phyloP scores from a whole-genome alignment of 1,284 basidiomycete genomes.

The Trichosporon sp. region DNA sequence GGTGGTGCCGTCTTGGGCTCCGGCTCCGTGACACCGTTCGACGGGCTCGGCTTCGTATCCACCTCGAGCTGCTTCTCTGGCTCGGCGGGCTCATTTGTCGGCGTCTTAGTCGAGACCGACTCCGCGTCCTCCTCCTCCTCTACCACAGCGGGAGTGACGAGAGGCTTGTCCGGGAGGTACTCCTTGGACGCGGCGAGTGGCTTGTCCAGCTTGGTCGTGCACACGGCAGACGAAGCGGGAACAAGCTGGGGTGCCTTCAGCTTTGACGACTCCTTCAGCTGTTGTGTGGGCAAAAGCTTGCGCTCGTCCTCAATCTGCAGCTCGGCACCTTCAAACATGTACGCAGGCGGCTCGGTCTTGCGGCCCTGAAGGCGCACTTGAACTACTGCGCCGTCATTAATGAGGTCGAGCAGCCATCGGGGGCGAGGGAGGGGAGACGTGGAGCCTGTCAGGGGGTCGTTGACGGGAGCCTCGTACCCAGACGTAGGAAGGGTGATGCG shows the following conservation, averaged over 20 bases:
- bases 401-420: conserved; percentile 66
- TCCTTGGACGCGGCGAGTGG: conserved; percentile 37
- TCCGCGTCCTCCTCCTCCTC: conserved; percentile 16
- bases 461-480: conserved; percentile 67
- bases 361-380: conserved; percentile 58
- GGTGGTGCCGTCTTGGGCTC: conserved; percentile 8
- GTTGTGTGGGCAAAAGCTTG: conserved; percentile 52
- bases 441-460: conserved; percentile 75
- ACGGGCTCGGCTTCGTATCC: background rate
- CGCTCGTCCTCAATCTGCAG: conserved; percentile 66
- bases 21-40: background rate
- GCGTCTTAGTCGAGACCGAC: conserved; percentile 17
- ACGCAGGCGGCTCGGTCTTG: conserved; percentile 36
- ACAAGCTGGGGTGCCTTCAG: conserved; percentile 36
- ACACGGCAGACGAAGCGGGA: conserved; percentile 29
- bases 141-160: background rate
- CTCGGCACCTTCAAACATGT: conserved; percentile 56
- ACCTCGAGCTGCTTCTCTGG: conserved; percentile 4
- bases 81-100: conserved; percentile 20
- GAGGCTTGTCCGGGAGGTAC: conserved; percentile 20
- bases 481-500: conserved; percentile 74
- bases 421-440: conserved; percentile 63
- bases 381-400: conserved; percentile 63
- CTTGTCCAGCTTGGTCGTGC: conserved; percentile 25
- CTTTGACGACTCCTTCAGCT: conserved; percentile 37